Base-by-base conservation (phyloP, 2,329 filamentous ascomycete species). In the Albophoma yamanashiensis region DNA sequence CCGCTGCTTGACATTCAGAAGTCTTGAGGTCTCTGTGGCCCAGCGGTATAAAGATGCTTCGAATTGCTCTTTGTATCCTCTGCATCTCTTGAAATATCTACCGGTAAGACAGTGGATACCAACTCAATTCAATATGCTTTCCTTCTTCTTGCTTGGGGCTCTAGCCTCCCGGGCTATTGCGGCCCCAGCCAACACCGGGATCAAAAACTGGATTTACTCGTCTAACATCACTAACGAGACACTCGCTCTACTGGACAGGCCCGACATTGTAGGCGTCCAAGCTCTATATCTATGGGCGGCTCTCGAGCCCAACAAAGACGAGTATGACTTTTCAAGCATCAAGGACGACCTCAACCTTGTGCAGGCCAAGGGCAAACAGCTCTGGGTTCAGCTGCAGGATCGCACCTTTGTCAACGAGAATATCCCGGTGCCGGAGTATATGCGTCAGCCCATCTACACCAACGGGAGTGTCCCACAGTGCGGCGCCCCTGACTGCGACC, bases 271-370 rank as follows among this genome's bases (percentile, higher is more conserved):
- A 20, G 47, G 47, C 25, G 47, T 50, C 25, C 47, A 50, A 20
- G 6, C 47, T 3, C 47, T 50, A 15, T 50, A 50, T 25, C 25
- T 31, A 20, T 50, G 47, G 47, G 31, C 31, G 25, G 2, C 2
- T 0, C 47, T 50, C 15, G 47, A 50, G 27, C 25, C 25, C 15
- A 14, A 20, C 5, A 20, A 50, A 17, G 47, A 31, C 47, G 15
- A 50, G 47, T 50, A 50, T 11, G 47, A 50, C 47, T 50, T 50
- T 50, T 50, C 47, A 9, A 9, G 9, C 2, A 50, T 50, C 47
- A 42, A n/a, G 11, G 15, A 34, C 17, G 62, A 65, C 62, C 72
- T 75, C 34, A 36, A 60, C 78, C 79, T 58, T 34, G 62, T 63
- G 59, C 25, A 47, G 57, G 59, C 62, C 64, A 61, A 60, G 43